These are phyloP conservation scores for Annulohypoxylon truncatum DNA, from an alignment of 2,329 filamentous ascomycete species.

Conservation along the genomic window DNA sequence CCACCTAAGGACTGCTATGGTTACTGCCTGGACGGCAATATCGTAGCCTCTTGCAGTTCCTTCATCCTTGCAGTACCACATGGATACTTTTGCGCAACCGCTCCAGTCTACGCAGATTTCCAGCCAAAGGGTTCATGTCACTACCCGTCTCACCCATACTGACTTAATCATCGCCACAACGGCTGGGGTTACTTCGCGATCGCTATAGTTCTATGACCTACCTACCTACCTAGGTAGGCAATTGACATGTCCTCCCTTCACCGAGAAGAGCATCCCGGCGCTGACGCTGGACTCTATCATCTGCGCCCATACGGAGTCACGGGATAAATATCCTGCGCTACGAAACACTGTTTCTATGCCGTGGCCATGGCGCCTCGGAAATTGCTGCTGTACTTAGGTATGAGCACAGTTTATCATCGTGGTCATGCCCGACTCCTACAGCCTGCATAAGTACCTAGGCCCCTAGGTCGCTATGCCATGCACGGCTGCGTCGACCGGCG, in stretches of 20 bases:
- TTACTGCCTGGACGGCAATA: constrained; percentile 16
- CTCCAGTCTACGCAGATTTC: constrained; percentile 20
- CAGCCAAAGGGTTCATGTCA: constrained; percentile 33
- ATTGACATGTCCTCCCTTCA: background rate
- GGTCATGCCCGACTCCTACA: constrained; percentile 16
- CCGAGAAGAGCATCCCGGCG: background rate
- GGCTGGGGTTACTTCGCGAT: constrained; percentile 6
- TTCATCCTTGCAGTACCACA: constrained; percentile 27
- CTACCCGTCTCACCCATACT: constrained; percentile 27
- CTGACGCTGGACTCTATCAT: constrained; percentile 6
- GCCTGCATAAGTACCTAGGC: constrained; percentile 10
- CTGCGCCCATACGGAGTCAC: constrained; percentile 33
- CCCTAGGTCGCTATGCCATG: constrained; percentile 20
- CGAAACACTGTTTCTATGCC: constrained; percentile 35
- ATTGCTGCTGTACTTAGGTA: constrained; percentile 11
- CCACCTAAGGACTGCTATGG: constrained; percentile 2
- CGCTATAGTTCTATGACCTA: constrained; percentile 2
- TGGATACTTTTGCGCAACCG: background rate
- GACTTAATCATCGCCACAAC: constrained; percentile 4
- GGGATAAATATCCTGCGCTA: constrained; percentile 33
- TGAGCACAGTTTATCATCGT: constrained; percentile 13
- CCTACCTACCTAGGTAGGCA: background rate
- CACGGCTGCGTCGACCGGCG: constrained; percentile 31
- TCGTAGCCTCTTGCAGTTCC: constrained; percentile 9
- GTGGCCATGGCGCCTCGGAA: constrained; percentile 31